A percentile compares a stretch with the other conserved stretches of the same genome.
Evolutionary conservation across 1,139 yeast genomes (phyloP).

Genomic region (Arxiozyma heterogenica): DNA sequence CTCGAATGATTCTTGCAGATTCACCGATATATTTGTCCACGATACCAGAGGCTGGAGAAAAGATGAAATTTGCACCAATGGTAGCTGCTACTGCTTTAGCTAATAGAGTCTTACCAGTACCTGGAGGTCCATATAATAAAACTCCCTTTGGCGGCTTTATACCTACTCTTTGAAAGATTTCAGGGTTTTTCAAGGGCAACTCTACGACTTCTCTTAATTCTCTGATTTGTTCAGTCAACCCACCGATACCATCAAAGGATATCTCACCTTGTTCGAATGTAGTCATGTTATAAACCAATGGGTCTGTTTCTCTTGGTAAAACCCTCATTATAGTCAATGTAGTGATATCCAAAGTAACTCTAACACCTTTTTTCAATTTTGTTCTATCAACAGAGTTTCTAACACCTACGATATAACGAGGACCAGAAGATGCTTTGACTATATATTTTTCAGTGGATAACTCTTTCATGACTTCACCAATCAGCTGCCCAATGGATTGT

Average conservation of each 20-base stretch:
- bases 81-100: constrained; percentile 99
- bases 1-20: constrained; percentile 91
- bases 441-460: constrained; percentile 91
- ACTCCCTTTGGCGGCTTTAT: constrained; percentile 98
- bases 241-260: constrained; percentile 94
- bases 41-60: constrained; percentile 96
- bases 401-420: constrained; percentile 95
- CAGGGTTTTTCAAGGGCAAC: constrained; percentile 94
- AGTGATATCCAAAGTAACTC: constrained; percentile 96
- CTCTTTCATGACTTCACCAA: constrained; percentile 95
- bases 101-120: constrained; percentile 91
- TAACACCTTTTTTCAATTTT: constrained; percentile 79
- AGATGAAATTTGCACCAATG: constrained; percentile 94
- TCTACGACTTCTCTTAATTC: constrained; percentile 97
- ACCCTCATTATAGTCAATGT: constrained; percentile 96
- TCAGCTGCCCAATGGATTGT: constrained; percentile 95
- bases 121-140: constrained; percentile 96
- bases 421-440: constrained; percentile 96
- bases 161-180: constrained; percentile 89
- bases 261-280: constrained; percentile 95
- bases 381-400: constrained; percentile 85
- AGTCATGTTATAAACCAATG: constrained; percentile 96
- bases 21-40: constrained; percentile 99
- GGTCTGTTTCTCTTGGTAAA: constrained; percentile 96
- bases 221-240: constrained; percentile 88